These are phyloP conservation scores for Paracoccidioides brasiliensis DNA, from an alignment of 2,329 filamentous ascomycete genomes.

Conservation along the genomic window DNA sequence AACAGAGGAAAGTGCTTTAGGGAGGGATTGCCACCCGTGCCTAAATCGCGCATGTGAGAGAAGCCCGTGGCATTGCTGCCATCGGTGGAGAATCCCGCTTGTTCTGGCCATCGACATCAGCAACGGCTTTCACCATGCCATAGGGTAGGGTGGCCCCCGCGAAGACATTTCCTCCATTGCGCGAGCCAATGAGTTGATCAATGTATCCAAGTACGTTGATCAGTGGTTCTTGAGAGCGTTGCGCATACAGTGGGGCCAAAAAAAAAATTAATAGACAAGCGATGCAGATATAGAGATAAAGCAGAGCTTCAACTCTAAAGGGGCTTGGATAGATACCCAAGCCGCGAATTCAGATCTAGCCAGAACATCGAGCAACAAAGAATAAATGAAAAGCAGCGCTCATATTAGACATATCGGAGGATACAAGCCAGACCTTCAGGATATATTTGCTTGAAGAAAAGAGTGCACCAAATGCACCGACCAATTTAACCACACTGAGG, in stretches of 20 bases:
- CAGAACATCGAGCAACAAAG: too few relatives aligned
- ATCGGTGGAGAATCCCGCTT: conserved; percentile 46
- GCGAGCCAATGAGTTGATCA: conserved; percentile 43
- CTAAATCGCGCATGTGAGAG: conserved; percentile 38
- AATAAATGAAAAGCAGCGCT: neutral
- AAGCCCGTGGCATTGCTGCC: conserved; percentile 39
- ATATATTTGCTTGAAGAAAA: too few relatives aligned
- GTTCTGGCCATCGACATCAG: conserved; percentile 36
- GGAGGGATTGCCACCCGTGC: conserved; percentile 44
- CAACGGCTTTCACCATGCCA: conserved; percentile 43
- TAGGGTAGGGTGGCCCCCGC: conserved; percentile 39
- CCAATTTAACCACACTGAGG: too few relatives aligned
- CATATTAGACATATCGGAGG: neutral
- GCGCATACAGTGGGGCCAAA: neutral
- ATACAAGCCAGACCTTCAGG: too few relatives aligned
- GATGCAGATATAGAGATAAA: too few relatives aligned
- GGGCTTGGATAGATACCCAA: too few relatives aligned
- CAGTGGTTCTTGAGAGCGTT: neutral
- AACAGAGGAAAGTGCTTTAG: conserved; percentile 63
- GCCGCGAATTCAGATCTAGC: too few relatives aligned
- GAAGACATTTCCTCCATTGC: conserved; percentile 44
- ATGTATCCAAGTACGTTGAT: conserved; percentile 23
- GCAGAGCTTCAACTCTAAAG: too few relatives aligned
- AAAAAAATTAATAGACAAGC: too few relatives aligned
- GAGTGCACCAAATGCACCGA: too few relatives aligned